phyloP scores from a whole-genome alignment of 805 yeast species.

The Cyberlindnera mrakii region DNA sequence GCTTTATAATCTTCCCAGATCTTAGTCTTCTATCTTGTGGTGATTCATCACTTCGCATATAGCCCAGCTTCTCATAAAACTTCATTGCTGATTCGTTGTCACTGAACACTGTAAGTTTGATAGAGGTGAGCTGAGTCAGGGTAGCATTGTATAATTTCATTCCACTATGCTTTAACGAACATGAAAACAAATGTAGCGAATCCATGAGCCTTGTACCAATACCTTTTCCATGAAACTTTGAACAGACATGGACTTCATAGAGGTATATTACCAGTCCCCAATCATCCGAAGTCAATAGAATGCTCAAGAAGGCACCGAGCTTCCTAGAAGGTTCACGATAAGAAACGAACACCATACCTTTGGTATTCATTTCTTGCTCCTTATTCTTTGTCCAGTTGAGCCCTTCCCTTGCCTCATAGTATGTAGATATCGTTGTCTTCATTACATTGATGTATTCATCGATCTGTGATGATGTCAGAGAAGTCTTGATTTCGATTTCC shows the following conservation, averaged over 20 bases:
- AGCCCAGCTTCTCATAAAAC: conserved; percentile 40
- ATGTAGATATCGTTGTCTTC: conserved; percentile 13
- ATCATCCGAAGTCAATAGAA: conserved; percentile 37
- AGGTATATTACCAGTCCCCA: conserved; percentile 39
- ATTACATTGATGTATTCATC: conserved; percentile 1
- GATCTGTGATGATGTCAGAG: neutral
- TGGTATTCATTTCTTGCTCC: conserved; percentile 37
- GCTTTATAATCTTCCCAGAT: conserved; percentile 33
- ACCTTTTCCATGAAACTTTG: conserved; percentile 27
- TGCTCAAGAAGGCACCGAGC: conserved; percentile 39
- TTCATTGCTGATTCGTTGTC: conserved; percentile 35
- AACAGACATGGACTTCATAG: conserved; percentile 49
- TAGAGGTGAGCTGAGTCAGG: conserved; percentile 7
- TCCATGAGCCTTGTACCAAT: conserved; percentile 37
- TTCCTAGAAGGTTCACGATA: conserved; percentile 2
- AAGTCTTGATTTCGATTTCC: neutral
- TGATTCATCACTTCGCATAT: conserved; percentile 32
- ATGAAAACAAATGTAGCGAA: conserved; percentile 30
- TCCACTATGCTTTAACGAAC: neutral
- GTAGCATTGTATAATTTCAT: conserved; percentile 1
- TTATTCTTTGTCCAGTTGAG: conserved; percentile 27
- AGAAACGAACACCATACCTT: conserved; percentile 15
- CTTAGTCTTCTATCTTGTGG: conserved; percentile 39
- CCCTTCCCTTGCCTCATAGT: conserved; percentile 14
- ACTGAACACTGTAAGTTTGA: conserved; percentile 44